Conservation (phyloP, 2,329 filamentous ascomycete genomes). For the Colletotrichum musicola region DNA sequence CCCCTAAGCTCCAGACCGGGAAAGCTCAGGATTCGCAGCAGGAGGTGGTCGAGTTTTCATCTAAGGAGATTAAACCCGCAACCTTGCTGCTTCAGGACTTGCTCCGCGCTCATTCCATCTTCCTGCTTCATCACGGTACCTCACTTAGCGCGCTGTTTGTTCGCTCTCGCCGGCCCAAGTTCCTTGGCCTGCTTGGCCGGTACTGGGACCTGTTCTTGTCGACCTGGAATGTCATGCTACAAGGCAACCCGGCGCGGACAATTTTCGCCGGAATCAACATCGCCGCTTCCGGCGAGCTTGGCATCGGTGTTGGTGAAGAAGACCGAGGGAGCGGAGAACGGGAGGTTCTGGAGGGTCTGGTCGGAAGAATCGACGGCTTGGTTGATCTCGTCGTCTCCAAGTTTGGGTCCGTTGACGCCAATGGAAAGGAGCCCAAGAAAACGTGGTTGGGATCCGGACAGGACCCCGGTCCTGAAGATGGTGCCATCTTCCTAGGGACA, state of each 20-base stretch:
- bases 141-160: constrained; percentile 79
- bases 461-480: constrained; percentile 79
- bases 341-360: constrained; percentile 92
- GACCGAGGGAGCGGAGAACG: constrained; percentile 93
- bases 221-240: constrained; percentile 90
- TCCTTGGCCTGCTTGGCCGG: constrained; percentile 78
- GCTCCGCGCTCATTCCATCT: constrained; percentile 83
- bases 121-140: constrained; percentile 87
- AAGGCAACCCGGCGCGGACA: constrained; percentile 86
- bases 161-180: constrained; percentile 73
- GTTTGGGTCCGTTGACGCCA: constrained; percentile 69
- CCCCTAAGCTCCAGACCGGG: constrained; percentile 62
- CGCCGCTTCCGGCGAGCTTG: constrained; percentile 89
- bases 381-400: constrained; percentile 89
- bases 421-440: constrained; percentile 47
- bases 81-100: constrained; percentile 84
- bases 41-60: constrained; percentile 81
- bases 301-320: constrained; percentile 94
- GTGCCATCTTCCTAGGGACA: constrained; percentile 86
- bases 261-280: constrained; percentile 89
- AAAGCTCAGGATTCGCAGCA: constrained; percentile 55
- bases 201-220: constrained; percentile 82
- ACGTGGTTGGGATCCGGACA: constrained; percentile 81
- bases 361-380: constrained; percentile 82
- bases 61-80: constrained; percentile 88